Percentiles rank a stretch among this genome's conserved stretches.
Evolutionary conservation across 1,284 basidiomycete genomes (phyloP).

Genomic region (Nidula niveotomentosa): DNA sequence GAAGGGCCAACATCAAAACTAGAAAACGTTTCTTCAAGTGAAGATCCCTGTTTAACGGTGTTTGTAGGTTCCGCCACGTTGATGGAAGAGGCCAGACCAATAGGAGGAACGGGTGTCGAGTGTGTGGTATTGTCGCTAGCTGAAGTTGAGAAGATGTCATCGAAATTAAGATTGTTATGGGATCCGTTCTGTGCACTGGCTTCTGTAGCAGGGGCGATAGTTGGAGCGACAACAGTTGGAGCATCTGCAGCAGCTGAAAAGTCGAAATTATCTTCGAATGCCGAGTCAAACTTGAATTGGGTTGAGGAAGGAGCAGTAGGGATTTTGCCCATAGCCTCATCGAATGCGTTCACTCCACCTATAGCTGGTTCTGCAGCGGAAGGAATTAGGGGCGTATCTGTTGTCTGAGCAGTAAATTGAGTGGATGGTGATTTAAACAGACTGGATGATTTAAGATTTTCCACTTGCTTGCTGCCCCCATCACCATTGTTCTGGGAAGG

Average conservation of each 20-base stretch:
- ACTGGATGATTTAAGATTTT: too few relatives aligned
- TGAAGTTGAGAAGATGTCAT: constrained; percentile 2
- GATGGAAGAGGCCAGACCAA: neutral
- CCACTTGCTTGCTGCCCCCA: too few relatives aligned
- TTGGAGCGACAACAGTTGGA: neutral
- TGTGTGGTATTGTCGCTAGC: neutral
- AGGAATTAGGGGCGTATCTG: constrained; percentile 6
- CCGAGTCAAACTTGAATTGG: constrained; percentile 62
- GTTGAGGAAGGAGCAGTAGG: neutral
- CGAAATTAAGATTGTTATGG: neutral
- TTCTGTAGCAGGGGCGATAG: too few relatives aligned
- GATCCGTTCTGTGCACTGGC: too few relatives aligned
- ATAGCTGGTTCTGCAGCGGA: constrained; percentile 17
- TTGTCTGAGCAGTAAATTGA: constrained; percentile 11
- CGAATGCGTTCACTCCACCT: constrained; percentile 38
- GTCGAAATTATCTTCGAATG: constrained; percentile 90
- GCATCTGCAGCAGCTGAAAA: constrained; percentile 50
- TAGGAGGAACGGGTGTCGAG: neutral
- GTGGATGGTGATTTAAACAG: too few relatives aligned
- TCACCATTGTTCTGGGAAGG: too few relatives aligned
- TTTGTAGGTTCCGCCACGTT: neutral
- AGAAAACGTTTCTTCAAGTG: constrained; percentile 48
- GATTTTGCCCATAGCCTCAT: constrained; percentile 6
- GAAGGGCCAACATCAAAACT: constrained; percentile 44
- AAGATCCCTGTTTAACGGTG: constrained; percentile 7